Evolutionary conservation across 768 basidiomycete species (phyloP).

Genomic region (Boletus patriciae): DNA sequence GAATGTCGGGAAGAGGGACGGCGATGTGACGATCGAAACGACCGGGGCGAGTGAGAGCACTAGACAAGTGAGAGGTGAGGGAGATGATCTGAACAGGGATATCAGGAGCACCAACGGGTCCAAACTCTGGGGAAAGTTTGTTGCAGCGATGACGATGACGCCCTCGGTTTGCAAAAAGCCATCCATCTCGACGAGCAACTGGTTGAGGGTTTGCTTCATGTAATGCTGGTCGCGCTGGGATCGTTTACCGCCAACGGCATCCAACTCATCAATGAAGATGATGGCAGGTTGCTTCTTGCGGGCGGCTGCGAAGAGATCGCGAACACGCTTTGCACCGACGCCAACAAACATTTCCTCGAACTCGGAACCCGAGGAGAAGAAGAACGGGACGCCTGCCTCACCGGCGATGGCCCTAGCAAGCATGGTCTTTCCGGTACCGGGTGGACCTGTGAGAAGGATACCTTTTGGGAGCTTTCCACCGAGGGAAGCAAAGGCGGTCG

Average conservation of each 20-base stretch:
- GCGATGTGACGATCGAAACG: constrained; percentile 93
- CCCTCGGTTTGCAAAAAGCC: constrained; percentile 94
- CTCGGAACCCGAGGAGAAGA: constrained; percentile 94
- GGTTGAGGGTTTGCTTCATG: constrained; percentile 94
- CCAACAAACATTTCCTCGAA: constrained; percentile 99
- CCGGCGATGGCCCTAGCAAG: constrained; percentile 97
- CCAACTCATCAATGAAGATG: constrained; percentile 97
- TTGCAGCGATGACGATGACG: constrained; percentile 94
- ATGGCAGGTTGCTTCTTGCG: constrained; percentile 95
- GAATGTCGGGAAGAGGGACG: constrained; percentile 92
- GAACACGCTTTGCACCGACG: constrained; percentile 90
- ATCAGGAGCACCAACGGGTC: constrained; percentile 63
- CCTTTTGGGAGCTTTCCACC: constrained; percentile 96
- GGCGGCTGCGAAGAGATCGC: constrained; percentile 92
- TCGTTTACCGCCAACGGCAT: constrained; percentile 90
- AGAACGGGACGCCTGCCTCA: constrained; percentile 96
- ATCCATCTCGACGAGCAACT: constrained; percentile 95
- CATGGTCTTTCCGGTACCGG: constrained; percentile 83
- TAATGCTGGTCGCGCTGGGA: constrained; percentile 82
- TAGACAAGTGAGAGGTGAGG: constrained; percentile 34
- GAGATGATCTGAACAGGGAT: background rate
- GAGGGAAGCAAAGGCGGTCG: constrained; percentile 81
- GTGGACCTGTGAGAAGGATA: constrained; percentile 84
- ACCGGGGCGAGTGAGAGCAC: constrained; percentile 93
- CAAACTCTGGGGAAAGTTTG: constrained; percentile 93